A percentile compares a stretch with the other conserved stretches of the same genome.
These are phyloP conservation scores for Corynespora cassiicola DNA, from an alignment of 2,329 filamentous ascomycete species.

Conservation along the genomic window DNA sequence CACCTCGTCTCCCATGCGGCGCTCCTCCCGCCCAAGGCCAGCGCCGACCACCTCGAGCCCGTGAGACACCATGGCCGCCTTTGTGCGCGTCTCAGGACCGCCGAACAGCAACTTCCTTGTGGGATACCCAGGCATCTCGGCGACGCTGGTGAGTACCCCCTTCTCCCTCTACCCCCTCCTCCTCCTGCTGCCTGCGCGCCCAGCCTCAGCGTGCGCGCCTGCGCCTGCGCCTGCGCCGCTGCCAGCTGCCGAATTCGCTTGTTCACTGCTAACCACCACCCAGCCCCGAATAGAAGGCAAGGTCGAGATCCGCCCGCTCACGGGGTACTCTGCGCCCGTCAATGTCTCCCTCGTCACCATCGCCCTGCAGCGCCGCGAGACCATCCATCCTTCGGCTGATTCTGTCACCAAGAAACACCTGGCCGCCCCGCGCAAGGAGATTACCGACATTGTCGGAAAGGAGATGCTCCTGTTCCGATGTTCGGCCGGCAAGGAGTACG, in stretches of 20 bases:
- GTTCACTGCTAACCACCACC: conserved; percentile 30
- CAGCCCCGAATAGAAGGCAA: conserved; percentile 97
- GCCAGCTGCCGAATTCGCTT: too few relatives aligned
- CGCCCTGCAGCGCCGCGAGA: conserved; percentile 90
- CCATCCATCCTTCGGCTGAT: conserved; percentile 94
- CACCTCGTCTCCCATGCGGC: conserved; percentile 41
- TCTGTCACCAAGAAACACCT: conserved; percentile 92
- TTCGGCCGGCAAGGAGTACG: conserved; percentile 80
- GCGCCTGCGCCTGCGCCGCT: too few relatives aligned
- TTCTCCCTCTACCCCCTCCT: conserved; percentile 4
- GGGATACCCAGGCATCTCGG: conserved; percentile 96
- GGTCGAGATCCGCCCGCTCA: conserved; percentile 89
- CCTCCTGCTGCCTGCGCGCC: too few relatives aligned
- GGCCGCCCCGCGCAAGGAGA: conserved; percentile 87
- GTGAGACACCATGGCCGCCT: conserved; percentile 64
- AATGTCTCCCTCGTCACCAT: conserved; percentile 92
- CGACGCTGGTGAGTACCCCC: conserved; percentile 78
- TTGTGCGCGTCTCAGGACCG: conserved; percentile 95
- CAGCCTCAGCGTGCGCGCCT: too few relatives aligned
- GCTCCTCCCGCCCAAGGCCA: conserved; percentile 38
- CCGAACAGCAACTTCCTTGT: conserved; percentile 97
- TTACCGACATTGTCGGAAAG: conserved; percentile 91
- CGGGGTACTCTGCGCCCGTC: conserved; percentile 87
- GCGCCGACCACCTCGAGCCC: conserved; percentile 37
- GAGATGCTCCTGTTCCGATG: conserved; percentile 93